Conservation (phyloP, 768 basidiomycete species). For the Lanmaoa pseudosensibilis region DNA sequence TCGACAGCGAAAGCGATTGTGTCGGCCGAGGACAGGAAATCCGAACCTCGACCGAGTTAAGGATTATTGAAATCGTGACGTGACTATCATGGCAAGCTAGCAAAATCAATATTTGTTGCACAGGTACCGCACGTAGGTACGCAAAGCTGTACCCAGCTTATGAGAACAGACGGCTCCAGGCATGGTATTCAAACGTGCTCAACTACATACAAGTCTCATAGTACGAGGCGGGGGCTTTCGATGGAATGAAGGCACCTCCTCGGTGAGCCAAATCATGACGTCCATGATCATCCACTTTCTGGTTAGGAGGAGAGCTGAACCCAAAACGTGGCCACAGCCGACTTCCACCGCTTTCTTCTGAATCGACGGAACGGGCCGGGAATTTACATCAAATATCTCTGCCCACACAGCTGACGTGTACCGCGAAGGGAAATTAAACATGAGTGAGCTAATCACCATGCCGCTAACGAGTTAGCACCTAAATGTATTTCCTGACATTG, state of each 20-base stretch:
- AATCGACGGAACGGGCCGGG: too few species aligned
- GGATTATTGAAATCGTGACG: neutral
- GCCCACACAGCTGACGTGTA: neutral
- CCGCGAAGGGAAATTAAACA: neutral
- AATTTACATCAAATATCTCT: neutral
- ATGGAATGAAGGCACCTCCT: neutral
- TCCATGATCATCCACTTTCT: neutral
- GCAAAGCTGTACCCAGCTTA: neutral
- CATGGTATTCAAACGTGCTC: neutral
- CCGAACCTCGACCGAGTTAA: slow-evolving; percentile 1
- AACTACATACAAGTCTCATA: neutral
- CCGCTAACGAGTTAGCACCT: neutral
- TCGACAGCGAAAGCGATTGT: neutral
- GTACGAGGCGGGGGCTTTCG: neutral
- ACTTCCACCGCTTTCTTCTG: neutral
- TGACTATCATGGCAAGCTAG: neutral
- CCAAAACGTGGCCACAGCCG: neutral
- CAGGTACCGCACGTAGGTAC: neutral
- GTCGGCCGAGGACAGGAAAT: slow-evolving; percentile 23
- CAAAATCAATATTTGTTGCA: neutral
- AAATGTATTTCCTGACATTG: neutral
- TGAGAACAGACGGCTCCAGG: neutral
- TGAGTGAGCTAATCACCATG: neutral
- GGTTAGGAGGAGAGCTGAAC: neutral
- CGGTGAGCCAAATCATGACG: neutral